Percentiles rank a stretch among this genome's conserved stretches.
These are phyloP conservation scores for Solanum aculeatissimum DNA, from an alignment of 305 asterid species.

Conservation along the genomic window DNA sequence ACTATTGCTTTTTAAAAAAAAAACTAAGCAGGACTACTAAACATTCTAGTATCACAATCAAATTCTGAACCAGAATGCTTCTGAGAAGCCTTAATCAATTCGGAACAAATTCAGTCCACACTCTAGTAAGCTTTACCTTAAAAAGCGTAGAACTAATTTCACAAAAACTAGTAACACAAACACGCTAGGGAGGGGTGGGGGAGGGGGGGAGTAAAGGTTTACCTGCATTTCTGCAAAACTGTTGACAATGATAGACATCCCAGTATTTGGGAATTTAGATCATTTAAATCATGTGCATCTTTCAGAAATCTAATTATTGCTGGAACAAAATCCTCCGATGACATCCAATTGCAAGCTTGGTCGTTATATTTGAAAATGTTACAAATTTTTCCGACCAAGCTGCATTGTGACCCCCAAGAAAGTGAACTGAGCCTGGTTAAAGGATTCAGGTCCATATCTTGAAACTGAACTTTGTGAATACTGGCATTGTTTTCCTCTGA, in stretches of 20 bases:
- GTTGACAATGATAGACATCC: conserved; percentile 55
- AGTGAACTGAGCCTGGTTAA: conserved; percentile 33
- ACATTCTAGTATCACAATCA: not conserved
- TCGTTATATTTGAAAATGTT: conserved; percentile 20
- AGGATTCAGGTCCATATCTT: conserved; percentile 22
- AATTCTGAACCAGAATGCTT: not conserved
- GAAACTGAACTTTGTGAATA: not conserved
- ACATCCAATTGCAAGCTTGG: conserved; percentile 20
- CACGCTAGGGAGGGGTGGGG: too few relatives aligned
- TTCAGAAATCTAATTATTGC: conserved; percentile 44
- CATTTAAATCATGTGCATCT: conserved; percentile 39
- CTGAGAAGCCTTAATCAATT: not conserved
- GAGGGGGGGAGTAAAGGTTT: not conserved
- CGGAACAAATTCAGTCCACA: not conserved
- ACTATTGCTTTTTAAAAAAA: not conserved
- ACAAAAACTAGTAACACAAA: not conserved
- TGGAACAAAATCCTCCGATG: conserved; percentile 21
- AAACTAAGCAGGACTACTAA: not conserved
- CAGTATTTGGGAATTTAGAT: conserved; percentile 44
- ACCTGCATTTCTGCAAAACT: conserved; percentile 61
- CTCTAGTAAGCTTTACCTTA: not conserved
- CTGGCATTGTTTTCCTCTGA: not conserved
- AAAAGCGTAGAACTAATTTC: not conserved
- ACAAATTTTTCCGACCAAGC: conserved; percentile 34
- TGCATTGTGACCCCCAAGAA: conserved; percentile 58